Percentiles rank a stretch among this genome's conserved stretches.
Conservation (phyloP, 2,329 filamentous ascomycete genomes). For the Kalmusia sp. region DNA sequence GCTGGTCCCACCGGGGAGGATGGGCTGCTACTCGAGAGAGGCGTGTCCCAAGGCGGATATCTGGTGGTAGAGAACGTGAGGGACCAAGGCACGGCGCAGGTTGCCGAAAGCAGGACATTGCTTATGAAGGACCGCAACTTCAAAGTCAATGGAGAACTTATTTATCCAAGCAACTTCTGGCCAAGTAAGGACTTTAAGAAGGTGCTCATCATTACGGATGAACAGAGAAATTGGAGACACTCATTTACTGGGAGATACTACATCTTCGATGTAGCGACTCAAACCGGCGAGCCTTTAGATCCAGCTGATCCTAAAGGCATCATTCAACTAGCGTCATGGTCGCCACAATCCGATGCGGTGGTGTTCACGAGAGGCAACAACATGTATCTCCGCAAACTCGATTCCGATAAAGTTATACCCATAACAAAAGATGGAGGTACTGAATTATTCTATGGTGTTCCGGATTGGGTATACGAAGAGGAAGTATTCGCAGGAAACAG, state of each 20-base stretch:
- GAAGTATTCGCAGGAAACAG: slow-evolving; percentile 82
- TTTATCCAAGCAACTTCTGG: slow-evolving; percentile 68
- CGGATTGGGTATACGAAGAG: slow-evolving; percentile 96
- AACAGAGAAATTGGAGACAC: slow-evolving; percentile 83
- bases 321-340: slow-evolving; percentile 89
- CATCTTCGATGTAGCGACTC: slow-evolving; percentile 87
- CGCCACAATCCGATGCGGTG: slow-evolving; percentile 82
- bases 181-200: slow-evolving; percentile 86
- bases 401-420: slow-evolving; percentile 66
- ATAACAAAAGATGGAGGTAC: slow-evolving; percentile 88
- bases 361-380: slow-evolving; percentile 94
- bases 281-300: slow-evolving; percentile 78
- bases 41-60: slow-evolving; percentile 68
- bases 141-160: slow-evolving; percentile 60
- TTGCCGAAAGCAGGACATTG: slow-evolving; percentile 64
- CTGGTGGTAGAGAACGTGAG: slow-evolving; percentile 88
- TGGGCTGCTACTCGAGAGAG: slow-evolving; percentile 80
- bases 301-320: slow-evolving; percentile 68
- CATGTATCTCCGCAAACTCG: slow-evolving; percentile 76
- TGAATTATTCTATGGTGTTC: slow-evolving; percentile 92
- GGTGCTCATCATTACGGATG: slow-evolving; percentile 79
- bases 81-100: slow-evolving; percentile 50
- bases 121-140: slow-evolving; percentile 78
- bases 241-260: slow-evolving; percentile 88
- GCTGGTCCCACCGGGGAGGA: slow-evolving; percentile 78